These are phyloP conservation scores for Paecilomyces niveus DNA, from an alignment of 2,329 filamentous ascomycete species.

Conservation along the genomic window DNA sequence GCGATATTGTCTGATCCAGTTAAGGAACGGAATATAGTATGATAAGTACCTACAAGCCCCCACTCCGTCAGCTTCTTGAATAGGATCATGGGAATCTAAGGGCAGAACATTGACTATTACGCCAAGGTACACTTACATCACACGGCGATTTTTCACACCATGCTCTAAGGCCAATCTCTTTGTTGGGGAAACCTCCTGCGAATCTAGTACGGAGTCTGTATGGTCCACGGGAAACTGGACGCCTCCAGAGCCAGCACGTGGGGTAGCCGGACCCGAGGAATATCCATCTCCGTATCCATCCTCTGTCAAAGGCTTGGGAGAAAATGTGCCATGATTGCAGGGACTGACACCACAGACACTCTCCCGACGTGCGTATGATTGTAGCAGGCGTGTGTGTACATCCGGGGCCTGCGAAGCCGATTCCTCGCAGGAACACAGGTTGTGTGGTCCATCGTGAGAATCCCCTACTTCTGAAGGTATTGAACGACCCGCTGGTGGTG, in stretches of 20 bases:
- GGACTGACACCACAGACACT: constrained; percentile 33
- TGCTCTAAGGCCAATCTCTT: constrained; percentile 64
- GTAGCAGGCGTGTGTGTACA: constrained; percentile 30
- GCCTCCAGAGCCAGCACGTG: constrained; percentile 10
- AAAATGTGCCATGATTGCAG: constrained; percentile 72
- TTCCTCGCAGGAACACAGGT: constrained; percentile 3
- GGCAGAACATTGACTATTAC: neutral
- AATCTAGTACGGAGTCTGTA: constrained; percentile 40
- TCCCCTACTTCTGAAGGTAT: constrained; percentile 5
- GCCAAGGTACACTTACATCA: constrained; percentile 55
- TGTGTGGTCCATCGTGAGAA: constrained; percentile 5
- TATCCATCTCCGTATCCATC: constrained; percentile 32
- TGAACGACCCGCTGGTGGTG: constrained; percentile 8
- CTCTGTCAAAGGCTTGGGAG: constrained; percentile 52
- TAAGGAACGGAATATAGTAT: constrained; percentile 88
- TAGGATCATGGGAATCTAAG: neutral
- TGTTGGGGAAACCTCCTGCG: constrained; percentile 63
- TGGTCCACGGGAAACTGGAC: constrained; percentile 35
- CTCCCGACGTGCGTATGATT: constrained; percentile 30
- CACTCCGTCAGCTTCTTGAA: neutral
- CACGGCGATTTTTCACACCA: constrained; percentile 63
- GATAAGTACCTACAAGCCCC: constrained; percentile 62
- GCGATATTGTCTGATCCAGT: constrained; percentile 84
- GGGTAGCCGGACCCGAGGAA: neutral
- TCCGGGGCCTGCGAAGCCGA: constrained; percentile 16